phyloP scores from a whole-genome alignment of 371 early-diverging fungal species.

The Mortierella sp. region DNA sequence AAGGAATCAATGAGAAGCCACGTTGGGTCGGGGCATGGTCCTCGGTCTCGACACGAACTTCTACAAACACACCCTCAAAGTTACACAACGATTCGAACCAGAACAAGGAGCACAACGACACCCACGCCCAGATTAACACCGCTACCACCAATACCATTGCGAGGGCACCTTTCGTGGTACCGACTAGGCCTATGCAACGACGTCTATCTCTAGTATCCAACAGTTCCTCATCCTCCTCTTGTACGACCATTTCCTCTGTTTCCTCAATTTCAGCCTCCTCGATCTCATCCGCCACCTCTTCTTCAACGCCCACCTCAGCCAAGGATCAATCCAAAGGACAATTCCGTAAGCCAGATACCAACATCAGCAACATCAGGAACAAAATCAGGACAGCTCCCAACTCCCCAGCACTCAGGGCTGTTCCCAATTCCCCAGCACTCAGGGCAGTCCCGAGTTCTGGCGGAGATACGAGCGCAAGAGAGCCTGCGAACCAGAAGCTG shows the following conservation, averaged over 20 bases:
- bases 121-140: neutral
- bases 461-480: neutral
- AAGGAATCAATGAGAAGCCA: neutral
- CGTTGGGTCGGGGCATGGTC: constrained; percentile 19
- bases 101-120: neutral
- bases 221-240: neutral
- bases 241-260: neutral
- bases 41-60: neutral
- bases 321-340: no score
- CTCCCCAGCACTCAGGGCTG: no score
- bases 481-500: neutral
- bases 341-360: no score
- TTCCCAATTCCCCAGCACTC: no score
- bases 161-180: no score
- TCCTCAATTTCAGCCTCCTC: neutral
- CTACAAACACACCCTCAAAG: neutral
- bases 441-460: no score
- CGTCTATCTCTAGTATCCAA: neutral
- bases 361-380: no score
- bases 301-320: no score
- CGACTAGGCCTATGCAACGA: neutral
- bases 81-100: no score
- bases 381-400: no score
- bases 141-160: neutral
- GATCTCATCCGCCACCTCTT: no score